Evolutionary conservation across 2,329 filamentous ascomycete species (phyloP), one percentile per base, ranked within the genome.

Genomic region (Proliferodiscus dingleyae): DNA sequence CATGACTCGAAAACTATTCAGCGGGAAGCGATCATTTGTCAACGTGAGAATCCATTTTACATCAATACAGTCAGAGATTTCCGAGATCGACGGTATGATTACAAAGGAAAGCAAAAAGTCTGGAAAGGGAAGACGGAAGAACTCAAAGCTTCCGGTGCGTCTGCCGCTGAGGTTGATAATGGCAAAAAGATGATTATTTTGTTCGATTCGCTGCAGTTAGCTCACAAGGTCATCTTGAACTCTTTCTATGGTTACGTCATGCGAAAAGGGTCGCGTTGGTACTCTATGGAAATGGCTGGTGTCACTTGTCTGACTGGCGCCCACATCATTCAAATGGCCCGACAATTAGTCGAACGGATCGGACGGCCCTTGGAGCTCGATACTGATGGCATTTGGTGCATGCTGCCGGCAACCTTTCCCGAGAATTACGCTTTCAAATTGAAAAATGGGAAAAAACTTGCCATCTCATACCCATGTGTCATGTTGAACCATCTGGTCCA

Each of bases 191-290:
- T 98, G 94, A 93, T 96, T 45, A 77, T 97, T 38, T 70, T 98
- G 4, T 98, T 88, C 64, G 93, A 98, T 64, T 98, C 93, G 0
- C 73, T 98, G 47, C 94, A 98, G 66, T 74, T 98, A 59, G 93
- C 93, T 0, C 93, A 98, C 73, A 98, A 98, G 66, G 93, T 98
- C 70, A 98, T 98, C 75, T 67, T 98, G 45, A 98, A 98, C 72
- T 95, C 89, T 45, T 98, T 98, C 72, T 98, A 98, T 58, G 93
- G 93, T 53, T 98, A 98, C 64, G 93, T 97, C 65, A 98, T 98
- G 93, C 79, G 93, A 71, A 98, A 98, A 65, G 93, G 93, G 26
- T 98, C 93, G 29, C 82, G 93, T 45, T 98, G 93, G 93, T 98
- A 98, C 64, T 98, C 93, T 15, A 84, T 98, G 78, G 93, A 98